Evolutionary conservation across 2,329 filamentous ascomycete species (phyloP).

Genomic region (Alternaria sp.): DNA sequence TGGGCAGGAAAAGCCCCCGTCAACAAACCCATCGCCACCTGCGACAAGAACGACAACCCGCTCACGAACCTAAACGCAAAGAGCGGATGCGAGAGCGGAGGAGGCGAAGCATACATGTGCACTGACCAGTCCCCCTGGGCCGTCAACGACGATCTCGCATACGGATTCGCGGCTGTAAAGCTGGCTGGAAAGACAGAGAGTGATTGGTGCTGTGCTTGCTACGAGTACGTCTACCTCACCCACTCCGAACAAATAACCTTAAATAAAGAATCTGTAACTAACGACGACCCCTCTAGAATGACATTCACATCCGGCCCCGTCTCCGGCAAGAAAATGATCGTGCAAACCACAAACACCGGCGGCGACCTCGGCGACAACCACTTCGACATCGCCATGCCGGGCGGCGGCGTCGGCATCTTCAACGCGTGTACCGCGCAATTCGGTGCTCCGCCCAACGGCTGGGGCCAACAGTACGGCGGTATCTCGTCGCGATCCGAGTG

Average conservation of each 20-base stretch:
- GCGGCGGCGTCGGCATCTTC: slow-evolving; percentile 45
- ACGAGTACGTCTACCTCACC: slow-evolving; percentile 50
- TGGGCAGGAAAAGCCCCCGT: slow-evolving; percentile 65
- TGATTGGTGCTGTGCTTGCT: slow-evolving; percentile 70
- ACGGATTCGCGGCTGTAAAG: slow-evolving; percentile 69
- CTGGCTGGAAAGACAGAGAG: slow-evolving; percentile 61
- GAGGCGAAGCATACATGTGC: slow-evolving; percentile 62
- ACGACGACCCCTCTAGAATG: slow-evolving; percentile 41
- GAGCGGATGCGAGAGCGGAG: slow-evolving; percentile 62
- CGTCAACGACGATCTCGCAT: slow-evolving; percentile 63
- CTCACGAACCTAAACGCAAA: slow-evolving; percentile 58
- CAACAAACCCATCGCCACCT: slow-evolving; percentile 60
- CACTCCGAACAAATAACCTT: background rate
- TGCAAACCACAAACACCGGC: slow-evolving; percentile 69
- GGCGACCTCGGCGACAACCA: slow-evolving; percentile 46
- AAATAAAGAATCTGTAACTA: background rate
- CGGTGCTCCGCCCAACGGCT: slow-evolving; percentile 41
- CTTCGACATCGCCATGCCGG: slow-evolving; percentile 49
- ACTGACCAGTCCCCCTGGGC: slow-evolving; percentile 68
- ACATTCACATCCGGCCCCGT: slow-evolving; percentile 65
- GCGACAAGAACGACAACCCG: slow-evolving; percentile 63
- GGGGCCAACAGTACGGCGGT: slow-evolving; percentile 46
- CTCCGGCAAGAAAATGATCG: slow-evolving; percentile 66
- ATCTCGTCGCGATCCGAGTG: slow-evolving; percentile 41
- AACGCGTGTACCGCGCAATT: slow-evolving; percentile 44